Evolutionary conservation across 2,329 filamentous ascomycete genomes (phyloP).

Genomic region (Sclerotinia sclerotiorum): DNA sequence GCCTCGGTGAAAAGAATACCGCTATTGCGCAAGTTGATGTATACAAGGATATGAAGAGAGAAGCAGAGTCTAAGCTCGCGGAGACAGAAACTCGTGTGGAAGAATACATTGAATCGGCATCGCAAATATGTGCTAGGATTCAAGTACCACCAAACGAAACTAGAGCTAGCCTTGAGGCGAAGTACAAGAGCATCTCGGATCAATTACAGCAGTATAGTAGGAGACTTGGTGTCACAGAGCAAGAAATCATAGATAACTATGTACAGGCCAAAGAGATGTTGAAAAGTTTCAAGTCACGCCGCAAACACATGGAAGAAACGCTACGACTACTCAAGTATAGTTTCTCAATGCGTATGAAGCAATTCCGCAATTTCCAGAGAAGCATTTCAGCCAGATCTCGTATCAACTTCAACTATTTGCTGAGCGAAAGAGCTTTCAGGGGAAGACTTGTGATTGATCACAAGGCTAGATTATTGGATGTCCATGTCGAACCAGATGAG

Average conservation of each 20-base stretch:
- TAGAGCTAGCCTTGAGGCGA: constrained; percentile 52
- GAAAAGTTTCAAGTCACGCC: constrained; percentile 47
- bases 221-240: constrained; percentile 61
- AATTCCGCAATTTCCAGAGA: constrained; percentile 80
- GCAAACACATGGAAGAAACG: constrained; percentile 47
- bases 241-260: constrained; percentile 58
- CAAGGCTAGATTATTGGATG: constrained; percentile 67
- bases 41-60: constrained; percentile 47
- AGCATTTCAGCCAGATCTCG: constrained; percentile 84
- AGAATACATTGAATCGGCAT: constrained; percentile 57
- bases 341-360: constrained; percentile 65
- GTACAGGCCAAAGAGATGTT: constrained; percentile 44
- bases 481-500: constrained; percentile 71
- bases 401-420: constrained; percentile 81
- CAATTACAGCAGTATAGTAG: constrained; percentile 59
- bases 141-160: constrained; percentile 66
- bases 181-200: constrained; percentile 54
- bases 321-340: constrained; percentile 54
- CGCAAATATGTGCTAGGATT: constrained; percentile 55
- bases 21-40: constrained; percentile 54
- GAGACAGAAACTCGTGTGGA: constrained; percentile 50
- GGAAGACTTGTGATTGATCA: constrained; percentile 81
- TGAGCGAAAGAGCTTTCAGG: constrained; percentile 86
- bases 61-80: constrained; percentile 50
- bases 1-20: constrained; percentile 61